These are phyloP conservation scores for Mycosphaerella arachidis DNA, from an alignment of 2,329 filamentous ascomycete genomes.

Conservation along the genomic window DNA sequence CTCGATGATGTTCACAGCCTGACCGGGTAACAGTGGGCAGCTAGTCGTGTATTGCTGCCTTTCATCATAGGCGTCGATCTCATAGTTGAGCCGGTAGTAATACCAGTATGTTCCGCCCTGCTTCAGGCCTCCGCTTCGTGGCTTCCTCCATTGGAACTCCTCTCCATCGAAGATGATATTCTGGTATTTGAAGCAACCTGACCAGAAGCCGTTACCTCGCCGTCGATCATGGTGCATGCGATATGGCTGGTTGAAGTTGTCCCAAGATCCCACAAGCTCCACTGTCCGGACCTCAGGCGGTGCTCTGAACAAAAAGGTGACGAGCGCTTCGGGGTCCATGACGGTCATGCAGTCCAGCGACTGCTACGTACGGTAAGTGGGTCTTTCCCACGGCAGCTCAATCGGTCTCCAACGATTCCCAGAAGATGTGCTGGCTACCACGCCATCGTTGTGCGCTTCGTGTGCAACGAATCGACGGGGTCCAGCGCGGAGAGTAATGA, in stretches of 20 bases:
- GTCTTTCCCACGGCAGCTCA: not conserved
- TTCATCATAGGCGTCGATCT: constrained; percentile 70
- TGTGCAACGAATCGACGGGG: not conserved
- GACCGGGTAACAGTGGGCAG: constrained; percentile 84
- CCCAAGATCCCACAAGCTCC: constrained; percentile 86
- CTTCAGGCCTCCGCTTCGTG: constrained; percentile 73
- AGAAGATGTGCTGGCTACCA: not conserved
- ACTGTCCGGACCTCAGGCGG: constrained; percentile 61
- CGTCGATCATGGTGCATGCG: constrained; percentile 74
- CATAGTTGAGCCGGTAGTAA: constrained; percentile 84
- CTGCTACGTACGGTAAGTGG: not conserved
- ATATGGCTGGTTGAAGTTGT: constrained; percentile 80
- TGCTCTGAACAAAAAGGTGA: constrained; percentile 36
- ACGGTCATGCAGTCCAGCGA: not conserved
- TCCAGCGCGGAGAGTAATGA: not conserved
- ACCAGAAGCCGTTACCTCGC: constrained; percentile 73
- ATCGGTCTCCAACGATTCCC: not conserved
- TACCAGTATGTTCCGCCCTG: constrained; percentile 96
- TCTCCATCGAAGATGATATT: constrained; percentile 80
- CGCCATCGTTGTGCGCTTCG: not conserved
- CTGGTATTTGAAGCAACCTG: constrained; percentile 77
- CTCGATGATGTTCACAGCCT: constrained; percentile 77
- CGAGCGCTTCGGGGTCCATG: constrained; percentile 35
- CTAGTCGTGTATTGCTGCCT: constrained; percentile 67
- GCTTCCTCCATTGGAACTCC: constrained; percentile 46